Evolutionary conservation across 345 rosid species (phyloP).

Genomic region (Eucalyptus polybractea): DNA sequence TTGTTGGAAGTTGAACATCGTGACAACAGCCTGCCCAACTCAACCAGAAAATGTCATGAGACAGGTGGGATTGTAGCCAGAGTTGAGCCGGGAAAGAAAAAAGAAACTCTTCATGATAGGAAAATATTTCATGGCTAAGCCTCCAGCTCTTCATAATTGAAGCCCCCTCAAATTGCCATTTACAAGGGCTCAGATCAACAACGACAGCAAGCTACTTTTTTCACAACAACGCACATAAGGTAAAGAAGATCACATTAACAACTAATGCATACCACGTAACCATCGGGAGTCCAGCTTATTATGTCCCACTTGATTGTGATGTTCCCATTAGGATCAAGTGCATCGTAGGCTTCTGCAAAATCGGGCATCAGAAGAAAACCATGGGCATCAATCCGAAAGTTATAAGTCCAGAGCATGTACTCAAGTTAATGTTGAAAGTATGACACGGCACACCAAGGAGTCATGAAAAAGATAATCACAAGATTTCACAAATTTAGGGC

Average conservation of each 20-base stretch:
- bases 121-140: background rate
- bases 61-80: background rate
- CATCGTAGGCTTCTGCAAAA: constrained; percentile 22
- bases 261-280: constrained; percentile 22
- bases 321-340: constrained; percentile 34
- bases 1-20: constrained; percentile 31
- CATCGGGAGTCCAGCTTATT: constrained; percentile 42
- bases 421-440: background rate
- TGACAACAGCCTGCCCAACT: constrained; percentile 31
- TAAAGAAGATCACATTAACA: background rate
- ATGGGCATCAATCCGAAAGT: background rate
- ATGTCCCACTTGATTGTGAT: constrained; percentile 42
- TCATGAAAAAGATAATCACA: background rate
- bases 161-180: background rate
- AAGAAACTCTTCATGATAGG: background rate
- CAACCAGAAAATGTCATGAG: background rate
- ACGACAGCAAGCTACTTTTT: background rate
- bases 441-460: background rate
- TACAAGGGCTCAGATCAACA: background rate
- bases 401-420: background rate
- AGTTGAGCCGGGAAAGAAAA: background rate
- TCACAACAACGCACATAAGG: background rate
- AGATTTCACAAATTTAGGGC: background rate
- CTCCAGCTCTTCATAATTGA: background rate
- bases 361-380: background rate